Conservation (phyloP, 2,329 filamentous ascomycete species). For the Huntiella bhutanensis region DNA sequence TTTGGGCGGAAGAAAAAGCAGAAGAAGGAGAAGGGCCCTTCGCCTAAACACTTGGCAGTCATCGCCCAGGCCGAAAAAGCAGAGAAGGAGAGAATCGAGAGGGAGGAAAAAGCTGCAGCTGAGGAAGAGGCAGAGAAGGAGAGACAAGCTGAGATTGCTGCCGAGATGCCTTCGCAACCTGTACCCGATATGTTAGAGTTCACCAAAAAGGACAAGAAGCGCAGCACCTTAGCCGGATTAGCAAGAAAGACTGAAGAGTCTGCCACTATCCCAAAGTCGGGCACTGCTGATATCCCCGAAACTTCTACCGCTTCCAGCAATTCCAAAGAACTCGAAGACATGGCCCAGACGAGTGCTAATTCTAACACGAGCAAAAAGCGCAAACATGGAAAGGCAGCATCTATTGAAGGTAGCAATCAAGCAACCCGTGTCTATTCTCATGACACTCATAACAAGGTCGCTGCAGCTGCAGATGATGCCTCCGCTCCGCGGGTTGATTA, state of each 20-base stretch:
- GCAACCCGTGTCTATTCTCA: neutral
- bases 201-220: neutral
- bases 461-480: neutral
- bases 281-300: neutral
- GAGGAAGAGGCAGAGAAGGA: neutral
- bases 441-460: slow-evolving; percentile 2
- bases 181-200: neutral
- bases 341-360: neutral
- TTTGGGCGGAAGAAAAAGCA: slow-evolving; percentile 69
- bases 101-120: neutral
- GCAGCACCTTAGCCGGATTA: no score
- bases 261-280: no score
- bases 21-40: slow-evolving; percentile 47
- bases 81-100: neutral
- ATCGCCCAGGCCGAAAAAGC: neutral
- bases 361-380: slow-evolving; percentile 9
- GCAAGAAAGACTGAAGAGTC: no score
- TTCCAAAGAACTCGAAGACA: neutral
- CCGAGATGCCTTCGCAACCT: no score
- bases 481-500: neutral
- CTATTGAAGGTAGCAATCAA: no score
- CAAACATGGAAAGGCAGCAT: slow-evolving; percentile 17
- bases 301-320: neutral
- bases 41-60: slow-evolving; percentile 12
- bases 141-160: neutral